phyloP scores from a whole-genome alignment of 768 basidiomycete genomes.

The Kwoniella heveanensis region DNA sequence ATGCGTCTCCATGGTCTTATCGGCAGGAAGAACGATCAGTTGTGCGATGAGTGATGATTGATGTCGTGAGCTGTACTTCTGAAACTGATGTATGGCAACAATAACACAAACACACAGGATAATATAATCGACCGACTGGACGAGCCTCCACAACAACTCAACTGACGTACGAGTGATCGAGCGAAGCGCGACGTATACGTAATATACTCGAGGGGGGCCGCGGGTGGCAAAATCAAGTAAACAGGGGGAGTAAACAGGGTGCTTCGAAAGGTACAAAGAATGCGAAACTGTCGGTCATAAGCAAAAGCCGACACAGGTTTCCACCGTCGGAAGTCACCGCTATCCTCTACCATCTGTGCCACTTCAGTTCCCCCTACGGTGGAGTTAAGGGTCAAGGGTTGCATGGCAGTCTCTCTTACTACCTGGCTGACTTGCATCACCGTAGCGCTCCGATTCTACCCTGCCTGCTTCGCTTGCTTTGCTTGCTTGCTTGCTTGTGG shows the following conservation, averaged over 20 bases:
- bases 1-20: not conserved
- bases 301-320: conserved; percentile 5
- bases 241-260: conserved; percentile 4
- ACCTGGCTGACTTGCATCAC: not conserved
- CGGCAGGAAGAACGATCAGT: not conserved
- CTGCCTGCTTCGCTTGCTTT: conserved; percentile 6
- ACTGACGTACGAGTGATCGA: not conserved
- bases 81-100: not conserved
- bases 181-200: conserved; percentile 16
- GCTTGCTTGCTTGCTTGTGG: not conserved
- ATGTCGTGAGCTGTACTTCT: not conserved
- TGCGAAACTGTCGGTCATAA: conserved; percentile 15
- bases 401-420: too few species aligned
- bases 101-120: not conserved
- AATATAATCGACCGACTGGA: not conserved
- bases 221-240: conserved; percentile 16
- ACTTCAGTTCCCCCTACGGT: too few species aligned
- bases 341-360: not conserved
- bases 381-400: too few species aligned
- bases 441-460: not conserved
- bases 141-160: conserved; percentile 2
- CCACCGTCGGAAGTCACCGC: not conserved
- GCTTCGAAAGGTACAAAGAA: not conserved
- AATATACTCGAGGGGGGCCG: not conserved
- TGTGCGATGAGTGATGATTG: not conserved